Percentiles rank a stretch among this genome's conserved stretches.
Conservation (phyloP, 2,329 filamentous ascomycete species). For the Scopulariopsis brevicaulis region DNA sequence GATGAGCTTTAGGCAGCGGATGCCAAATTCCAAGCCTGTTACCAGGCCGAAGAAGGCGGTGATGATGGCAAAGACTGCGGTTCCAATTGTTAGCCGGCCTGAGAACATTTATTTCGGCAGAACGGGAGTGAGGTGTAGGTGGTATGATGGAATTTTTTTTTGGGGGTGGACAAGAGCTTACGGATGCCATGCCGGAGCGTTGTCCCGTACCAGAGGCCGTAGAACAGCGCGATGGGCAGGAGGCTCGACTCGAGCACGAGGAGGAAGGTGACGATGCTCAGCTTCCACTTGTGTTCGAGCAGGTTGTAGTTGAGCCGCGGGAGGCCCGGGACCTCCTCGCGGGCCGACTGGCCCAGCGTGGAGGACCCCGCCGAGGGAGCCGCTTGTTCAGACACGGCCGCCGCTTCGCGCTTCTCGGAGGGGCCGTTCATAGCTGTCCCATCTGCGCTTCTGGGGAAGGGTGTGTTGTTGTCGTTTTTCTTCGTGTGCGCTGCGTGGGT, state of each 20-base stretch:
- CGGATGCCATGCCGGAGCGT: conserved; percentile 14
- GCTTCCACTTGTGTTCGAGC: conserved; percentile 13
- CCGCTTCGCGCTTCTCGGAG: background rate
- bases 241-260: conserved; percentile 12
- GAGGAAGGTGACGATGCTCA: conserved; percentile 12
- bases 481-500: background rate
- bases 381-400: background rate
- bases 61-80: conserved; percentile 37
- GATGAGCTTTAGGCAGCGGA: conserved; percentile 35
- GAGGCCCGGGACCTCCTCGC: background rate
- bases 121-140: background rate
- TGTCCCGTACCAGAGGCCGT: conserved; percentile 26
- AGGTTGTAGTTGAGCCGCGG: conserved; percentile 11
- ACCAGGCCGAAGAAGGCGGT: conserved; percentile 43
- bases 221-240: conserved; percentile 40
- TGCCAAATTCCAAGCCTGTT: conserved; percentile 40
- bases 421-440: background rate
- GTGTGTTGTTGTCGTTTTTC: too few relatives aligned
- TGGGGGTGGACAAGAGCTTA: background rate
- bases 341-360: background rate
- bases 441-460: background rate
- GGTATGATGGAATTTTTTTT: too few relatives aligned
- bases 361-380: background rate
- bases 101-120: background rate
- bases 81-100: background rate